A percentile compares a stretch with the other conserved stretches of the same genome.
phyloP scores from a whole-genome alignment of 306 rosid species.

The Dryas drummondii region DNA sequence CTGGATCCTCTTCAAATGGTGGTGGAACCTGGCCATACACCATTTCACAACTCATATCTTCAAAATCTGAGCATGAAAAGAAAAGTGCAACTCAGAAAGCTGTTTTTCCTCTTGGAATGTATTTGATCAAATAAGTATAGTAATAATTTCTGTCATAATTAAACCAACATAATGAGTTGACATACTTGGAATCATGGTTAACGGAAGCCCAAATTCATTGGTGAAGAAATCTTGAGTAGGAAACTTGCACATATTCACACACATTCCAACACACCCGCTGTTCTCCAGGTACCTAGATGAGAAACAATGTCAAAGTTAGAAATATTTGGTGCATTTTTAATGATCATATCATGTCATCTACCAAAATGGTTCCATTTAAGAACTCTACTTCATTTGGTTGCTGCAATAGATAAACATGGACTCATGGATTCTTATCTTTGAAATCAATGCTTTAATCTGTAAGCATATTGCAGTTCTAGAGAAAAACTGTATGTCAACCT shows the following conservation, averaged over 20 bases:
- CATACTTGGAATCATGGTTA: constrained; percentile 94
- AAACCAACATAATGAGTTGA: background rate
- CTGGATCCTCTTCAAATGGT: constrained; percentile 83
- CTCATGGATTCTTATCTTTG: background rate
- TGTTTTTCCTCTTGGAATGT: background rate
- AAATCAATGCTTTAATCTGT: background rate
- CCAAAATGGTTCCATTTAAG: background rate
- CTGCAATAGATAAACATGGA: too few relatives aligned
- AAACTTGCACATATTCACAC: constrained; percentile 97
- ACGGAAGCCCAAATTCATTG: constrained; percentile 91
- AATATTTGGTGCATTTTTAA: too few relatives aligned
- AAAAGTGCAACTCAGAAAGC: background rate
- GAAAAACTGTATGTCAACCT: too few relatives aligned
- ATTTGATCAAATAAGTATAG: background rate
- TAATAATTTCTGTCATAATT: background rate
- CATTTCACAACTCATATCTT: constrained; percentile 98
- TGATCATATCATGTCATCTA: background rate
- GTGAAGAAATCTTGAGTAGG: constrained; percentile 99
- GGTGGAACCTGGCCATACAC: constrained; percentile 89
- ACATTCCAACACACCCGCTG: constrained; percentile 95
- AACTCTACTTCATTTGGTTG: background rate
- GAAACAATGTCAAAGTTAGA: background rate
- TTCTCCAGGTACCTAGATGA: constrained; percentile 79
- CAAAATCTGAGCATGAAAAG: constrained; percentile 54
- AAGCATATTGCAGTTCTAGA: too few relatives aligned